Evolutionary conservation across 2,329 filamentous ascomycete genomes (phyloP).

Genomic region (Claviceps humidiphila): DNA sequence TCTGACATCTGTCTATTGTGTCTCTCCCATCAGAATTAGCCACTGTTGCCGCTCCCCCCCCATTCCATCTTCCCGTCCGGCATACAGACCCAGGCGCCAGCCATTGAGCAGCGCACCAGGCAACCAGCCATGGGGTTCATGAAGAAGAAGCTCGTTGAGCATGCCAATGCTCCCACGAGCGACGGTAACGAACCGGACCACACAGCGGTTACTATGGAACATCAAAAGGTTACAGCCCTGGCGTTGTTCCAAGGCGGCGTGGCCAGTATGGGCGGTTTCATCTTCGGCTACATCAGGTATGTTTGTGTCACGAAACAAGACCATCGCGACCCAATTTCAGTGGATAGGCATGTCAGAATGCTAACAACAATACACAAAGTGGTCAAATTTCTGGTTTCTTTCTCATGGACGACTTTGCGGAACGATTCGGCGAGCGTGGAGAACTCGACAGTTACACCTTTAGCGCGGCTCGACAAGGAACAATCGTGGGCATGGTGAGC

Average conservation of each 20-base stretch:
- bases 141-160: background rate
- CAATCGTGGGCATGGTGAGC: conserved; percentile 47
- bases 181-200: background rate
- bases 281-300: conserved; percentile 44
- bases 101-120: background rate
- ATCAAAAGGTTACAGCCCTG: conserved; percentile 23
- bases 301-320: conserved; percentile 4
- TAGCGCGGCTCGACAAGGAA: conserved; percentile 45
- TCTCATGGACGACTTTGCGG: conserved; percentile 41
- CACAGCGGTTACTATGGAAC: background rate
- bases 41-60: no score
- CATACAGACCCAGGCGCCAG: background rate
- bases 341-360: background rate
- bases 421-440: conserved; percentile 36
- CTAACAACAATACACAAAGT: conserved; percentile 15
- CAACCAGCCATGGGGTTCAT: conserved; percentile 1
- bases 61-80: background rate
- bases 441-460: conserved; percentile 21
- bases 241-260: conserved; percentile 36
- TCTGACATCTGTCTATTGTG: no score
- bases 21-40: no score
- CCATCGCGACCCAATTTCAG: no score
- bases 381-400: conserved; percentile 51
- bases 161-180: background rate
- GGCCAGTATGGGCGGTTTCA: conserved; percentile 42